Evolutionary conservation across 192 early-diverging fungal species (phyloP), one percentile per base, ranked within the genome.

Genomic region (Rhizophagus prolifer): DNA sequence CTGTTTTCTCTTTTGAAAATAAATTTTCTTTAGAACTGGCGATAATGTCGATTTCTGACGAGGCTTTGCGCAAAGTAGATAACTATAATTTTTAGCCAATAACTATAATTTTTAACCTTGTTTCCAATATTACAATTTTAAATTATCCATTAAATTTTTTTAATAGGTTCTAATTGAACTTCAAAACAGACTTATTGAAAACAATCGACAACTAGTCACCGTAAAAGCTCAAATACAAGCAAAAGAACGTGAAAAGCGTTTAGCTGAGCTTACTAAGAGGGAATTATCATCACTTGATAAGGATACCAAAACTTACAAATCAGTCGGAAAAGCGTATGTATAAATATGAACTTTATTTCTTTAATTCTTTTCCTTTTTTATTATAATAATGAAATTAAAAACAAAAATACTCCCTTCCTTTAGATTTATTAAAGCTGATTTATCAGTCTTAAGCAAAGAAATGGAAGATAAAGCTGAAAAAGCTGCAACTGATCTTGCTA

Each of bases 321-420:
- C 91, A 46, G 87, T 94, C 31, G 92, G 92, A 3, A 92, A 92
- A 73, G 91, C 91, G 92, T 91, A 84, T 75, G 82, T 54, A 28
- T 26, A 58, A 14, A 19, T 21, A 23, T 26, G 5, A 14, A 19
- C 14, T 2, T 34, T 4, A 31, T 31, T 31, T 3, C 2, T 31
- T 31, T 1, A 0, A 0, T 47, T 13, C 9, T 14, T 46, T 73
- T 8, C 0, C 19, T 23, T 69, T 41, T 23, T n/a, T 16, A 23
- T 12, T 2, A n/a, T 1, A 68, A 69, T 23, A 69, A 46, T 38
- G n/a, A 46, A 14, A 23, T 46, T 58, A 26, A 31, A 70, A 47
- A 67, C 21, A 14, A 60, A 36, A 41, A 38, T 5, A 38, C 5
- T 38, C 44, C 61, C 58, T 46, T 65, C 69, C 9, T 44, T 77